Percentiles rank a stretch among this genome's conserved stretches.
Conservation (phyloP, 2,329 filamentous ascomycete genomes). For the Chaetomium globosum region DNA sequence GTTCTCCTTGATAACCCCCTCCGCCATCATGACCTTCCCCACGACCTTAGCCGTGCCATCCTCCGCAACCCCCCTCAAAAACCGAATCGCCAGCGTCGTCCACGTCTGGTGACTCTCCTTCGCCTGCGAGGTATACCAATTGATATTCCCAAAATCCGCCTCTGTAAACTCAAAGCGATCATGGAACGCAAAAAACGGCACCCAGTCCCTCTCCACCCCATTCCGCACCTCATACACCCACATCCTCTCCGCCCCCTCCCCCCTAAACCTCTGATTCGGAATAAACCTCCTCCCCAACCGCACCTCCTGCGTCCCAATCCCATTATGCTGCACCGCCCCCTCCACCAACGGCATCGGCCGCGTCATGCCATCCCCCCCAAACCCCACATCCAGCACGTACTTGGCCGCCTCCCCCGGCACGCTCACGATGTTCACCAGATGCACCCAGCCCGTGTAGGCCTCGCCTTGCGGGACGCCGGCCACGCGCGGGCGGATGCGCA, state of each 20-base stretch:
- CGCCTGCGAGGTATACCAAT: conserved; percentile 55
- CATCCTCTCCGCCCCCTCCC: conserved; percentile 47
- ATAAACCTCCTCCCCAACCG: conserved; percentile 24
- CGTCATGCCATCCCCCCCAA: conserved; percentile 60
- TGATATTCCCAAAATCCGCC: conserved; percentile 63
- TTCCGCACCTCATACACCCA: conserved; percentile 68
- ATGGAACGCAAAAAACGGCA: conserved; percentile 65
- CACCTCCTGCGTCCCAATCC: conserved; percentile 52
- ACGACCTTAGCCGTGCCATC: conserved; percentile 47
- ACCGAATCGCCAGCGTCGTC: conserved; percentile 56
- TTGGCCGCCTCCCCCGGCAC: conserved; percentile 41
- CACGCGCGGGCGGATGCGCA: conserved; percentile 47
- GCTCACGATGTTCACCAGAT: conserved; percentile 56
- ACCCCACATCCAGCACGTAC: conserved; percentile 64
- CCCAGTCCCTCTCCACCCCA: conserved; percentile 54
- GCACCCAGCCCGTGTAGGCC: conserved; percentile 39
- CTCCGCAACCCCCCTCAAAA: conserved; percentile 50
- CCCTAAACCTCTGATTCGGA: conserved; percentile 37
- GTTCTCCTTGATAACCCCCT: conserved; percentile 57
- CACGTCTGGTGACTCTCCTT: conserved; percentile 55
- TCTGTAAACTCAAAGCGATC: conserved; percentile 63
- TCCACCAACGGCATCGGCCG: conserved; percentile 56
- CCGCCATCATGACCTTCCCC: conserved; percentile 57
- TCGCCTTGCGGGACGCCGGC: conserved; percentile 47
- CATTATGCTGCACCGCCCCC: conserved; percentile 49